Conservation (phyloP, 306 rosid species). For the Gynostemma pentaphyllum region DNA sequence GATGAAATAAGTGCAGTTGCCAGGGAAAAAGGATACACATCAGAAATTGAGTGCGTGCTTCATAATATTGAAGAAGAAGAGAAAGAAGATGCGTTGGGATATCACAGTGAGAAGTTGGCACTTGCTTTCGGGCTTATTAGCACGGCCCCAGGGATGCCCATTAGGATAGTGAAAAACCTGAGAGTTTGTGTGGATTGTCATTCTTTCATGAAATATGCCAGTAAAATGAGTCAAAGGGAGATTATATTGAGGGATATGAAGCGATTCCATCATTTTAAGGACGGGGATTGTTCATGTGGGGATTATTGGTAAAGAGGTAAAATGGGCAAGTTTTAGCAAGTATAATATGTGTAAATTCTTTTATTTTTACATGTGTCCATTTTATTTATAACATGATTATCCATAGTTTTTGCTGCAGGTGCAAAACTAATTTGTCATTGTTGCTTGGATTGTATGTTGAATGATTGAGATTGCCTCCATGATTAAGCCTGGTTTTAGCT, state of each 20-base stretch:
- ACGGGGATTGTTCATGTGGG: conserved; percentile 14
- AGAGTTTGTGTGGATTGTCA: conserved; percentile 16
- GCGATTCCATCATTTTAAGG: conserved; percentile 14
- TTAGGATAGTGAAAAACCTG: conserved; percentile 15
- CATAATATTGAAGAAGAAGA: conserved; percentile 17
- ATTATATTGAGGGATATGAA: conserved; percentile 12
- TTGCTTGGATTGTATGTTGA: not conserved
- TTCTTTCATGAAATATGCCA: conserved; percentile 12
- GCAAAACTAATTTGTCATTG: too few species aligned
- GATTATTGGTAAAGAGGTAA: conserved; percentile 10
- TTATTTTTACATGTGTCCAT: too few species aligned
- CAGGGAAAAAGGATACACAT: conserved; percentile 7
- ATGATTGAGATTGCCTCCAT: not conserved
- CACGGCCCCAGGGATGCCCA: not conserved
- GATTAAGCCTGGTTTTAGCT: too few species aligned
- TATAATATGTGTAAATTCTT: not conserved
- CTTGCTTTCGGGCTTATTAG: conserved; percentile 12
- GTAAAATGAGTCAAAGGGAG: conserved; percentile 11
- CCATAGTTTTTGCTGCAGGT: too few species aligned
- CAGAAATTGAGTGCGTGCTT: conserved; percentile 9
- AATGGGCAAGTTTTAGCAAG: not conserved
- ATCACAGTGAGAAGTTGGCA: conserved; percentile 18
- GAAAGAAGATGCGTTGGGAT: conserved; percentile 17
- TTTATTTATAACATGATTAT: too few species aligned
- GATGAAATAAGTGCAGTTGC: conserved; percentile 4